These are phyloP conservation scores for Quercus ilex DNA, from an alignment of 306 rosid species.

Conservation along the genomic window DNA sequence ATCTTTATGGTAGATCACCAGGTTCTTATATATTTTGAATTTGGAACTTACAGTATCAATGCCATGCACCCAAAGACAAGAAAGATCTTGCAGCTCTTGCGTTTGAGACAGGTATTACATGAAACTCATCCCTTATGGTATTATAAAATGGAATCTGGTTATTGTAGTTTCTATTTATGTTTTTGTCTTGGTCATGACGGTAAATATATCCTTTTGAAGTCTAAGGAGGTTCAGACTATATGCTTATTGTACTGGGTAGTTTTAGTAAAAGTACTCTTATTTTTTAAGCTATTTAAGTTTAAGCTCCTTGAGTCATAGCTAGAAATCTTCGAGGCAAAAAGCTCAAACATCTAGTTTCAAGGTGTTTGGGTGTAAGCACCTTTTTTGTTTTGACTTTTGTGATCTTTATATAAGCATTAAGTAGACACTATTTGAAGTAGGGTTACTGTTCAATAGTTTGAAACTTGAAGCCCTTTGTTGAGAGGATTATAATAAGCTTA, in stretches of 20 bases:
- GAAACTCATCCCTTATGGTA: background rate
- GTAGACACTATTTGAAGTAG: background rate
- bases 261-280: background rate
- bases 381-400: background rate
- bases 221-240: background rate
- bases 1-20: background rate
- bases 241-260: background rate
- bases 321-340: background rate
- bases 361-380: background rate
- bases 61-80: constrained; percentile 89
- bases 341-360: background rate
- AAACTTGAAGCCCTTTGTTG: too few relatives aligned
- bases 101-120: constrained; percentile 71
- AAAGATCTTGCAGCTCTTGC: constrained; percentile 76
- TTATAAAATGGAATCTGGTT: background rate
- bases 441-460: too few relatives aligned
- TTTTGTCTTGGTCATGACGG: too few relatives aligned
- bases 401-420: background rate
- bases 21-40: background rate
- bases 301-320: background rate
- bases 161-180: too few relatives aligned
- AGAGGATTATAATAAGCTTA: too few relatives aligned
- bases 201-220: too few relatives aligned
- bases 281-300: background rate
- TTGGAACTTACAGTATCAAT: constrained; percentile 60